phyloP scores from a whole-genome alignment of 345 rosid species.

The Citrus glauca region DNA sequence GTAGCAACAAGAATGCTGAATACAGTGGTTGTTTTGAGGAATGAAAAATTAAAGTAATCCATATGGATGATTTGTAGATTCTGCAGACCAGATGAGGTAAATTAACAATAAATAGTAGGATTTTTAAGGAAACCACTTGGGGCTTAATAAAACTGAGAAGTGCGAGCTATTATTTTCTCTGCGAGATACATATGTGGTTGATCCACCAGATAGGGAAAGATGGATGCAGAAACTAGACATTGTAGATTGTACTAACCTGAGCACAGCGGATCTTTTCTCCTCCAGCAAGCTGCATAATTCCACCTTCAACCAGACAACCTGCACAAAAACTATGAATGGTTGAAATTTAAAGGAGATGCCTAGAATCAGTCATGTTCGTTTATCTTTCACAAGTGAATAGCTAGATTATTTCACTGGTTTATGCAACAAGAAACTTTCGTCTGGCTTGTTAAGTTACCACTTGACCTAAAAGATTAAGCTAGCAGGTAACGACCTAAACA shows the following conservation, averaged over 20 bases:
- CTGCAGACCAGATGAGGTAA: background rate
- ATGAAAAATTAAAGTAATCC: background rate
- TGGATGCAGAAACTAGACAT: conserved; percentile 4
- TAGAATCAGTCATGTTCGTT: conserved; percentile 1
- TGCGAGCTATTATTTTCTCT: background rate
- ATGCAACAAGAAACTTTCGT: background rate
- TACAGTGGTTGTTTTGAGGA: background rate
- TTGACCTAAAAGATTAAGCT: background rate
- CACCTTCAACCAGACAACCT: conserved; percentile 91
- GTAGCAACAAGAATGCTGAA: background rate
- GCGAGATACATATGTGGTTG: background rate
- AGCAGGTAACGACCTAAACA: background rate
- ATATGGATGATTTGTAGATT: background rate
- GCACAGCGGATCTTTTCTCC: conserved; percentile 78
- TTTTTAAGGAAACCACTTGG: background rate
- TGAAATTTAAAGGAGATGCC: conserved; percentile 47
- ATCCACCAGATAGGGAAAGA: background rate
- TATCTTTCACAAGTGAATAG: conserved; percentile 7
- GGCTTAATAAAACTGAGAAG: background rate
- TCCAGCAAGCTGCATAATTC: conserved; percentile 79
- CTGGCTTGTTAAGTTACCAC: conserved; percentile 1
- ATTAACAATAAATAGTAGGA: background rate
- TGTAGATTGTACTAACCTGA: conserved; percentile 53
- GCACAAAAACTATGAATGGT: conserved; percentile 46
- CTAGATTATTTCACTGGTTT: conserved; percentile 9